Conservation (phyloP, 306 rosid species). For the Begonia peltatifolia region DNA sequence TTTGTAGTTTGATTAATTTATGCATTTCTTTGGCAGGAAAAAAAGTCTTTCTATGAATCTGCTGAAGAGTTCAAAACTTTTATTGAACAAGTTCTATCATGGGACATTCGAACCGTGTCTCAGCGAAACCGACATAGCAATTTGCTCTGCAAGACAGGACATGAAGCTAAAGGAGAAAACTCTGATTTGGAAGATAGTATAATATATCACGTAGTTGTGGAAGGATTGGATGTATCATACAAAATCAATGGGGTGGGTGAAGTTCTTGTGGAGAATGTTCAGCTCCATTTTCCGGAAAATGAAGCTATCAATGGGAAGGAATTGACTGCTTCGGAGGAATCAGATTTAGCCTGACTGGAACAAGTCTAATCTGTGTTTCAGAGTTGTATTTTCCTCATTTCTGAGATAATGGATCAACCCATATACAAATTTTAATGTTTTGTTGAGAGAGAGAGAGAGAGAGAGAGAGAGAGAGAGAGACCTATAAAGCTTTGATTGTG, state of each 20-base stretch:
- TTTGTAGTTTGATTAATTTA: slow-evolving; percentile 6
- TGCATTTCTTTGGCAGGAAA: slow-evolving; percentile 33
- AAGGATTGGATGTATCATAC: slow-evolving; percentile 69
- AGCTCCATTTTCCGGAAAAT: slow-evolving; percentile 2
- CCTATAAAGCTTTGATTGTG: too few species aligned
- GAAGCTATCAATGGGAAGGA: neutral
- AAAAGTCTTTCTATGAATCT: slow-evolving; percentile 60
- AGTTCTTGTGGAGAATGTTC: slow-evolving; percentile 24
- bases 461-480: too few species aligned
- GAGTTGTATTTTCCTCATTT: too few species aligned
- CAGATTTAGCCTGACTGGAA: neutral
- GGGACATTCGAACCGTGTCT: slow-evolving; percentile 82
- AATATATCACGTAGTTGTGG: slow-evolving; percentile 57
- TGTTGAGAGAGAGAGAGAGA: too few species aligned
- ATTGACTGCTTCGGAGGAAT: too few species aligned
- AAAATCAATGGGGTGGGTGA: slow-evolving; percentile 35
- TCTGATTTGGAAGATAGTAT: slow-evolving; percentile 19
- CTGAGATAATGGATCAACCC: too few species aligned
- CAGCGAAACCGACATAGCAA: slow-evolving; percentile 60
- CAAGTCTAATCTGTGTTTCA: neutral
- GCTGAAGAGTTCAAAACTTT: slow-evolving; percentile 52
- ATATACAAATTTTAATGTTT: too few species aligned
- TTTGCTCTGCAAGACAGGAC: slow-evolving; percentile 15
- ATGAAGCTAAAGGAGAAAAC: slow-evolving; percentile 22
- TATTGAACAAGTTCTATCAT: slow-evolving; percentile 77